phyloP scores from a whole-genome alignment of 129 eudicot species.

The Scalesia atractyloides region DNA sequence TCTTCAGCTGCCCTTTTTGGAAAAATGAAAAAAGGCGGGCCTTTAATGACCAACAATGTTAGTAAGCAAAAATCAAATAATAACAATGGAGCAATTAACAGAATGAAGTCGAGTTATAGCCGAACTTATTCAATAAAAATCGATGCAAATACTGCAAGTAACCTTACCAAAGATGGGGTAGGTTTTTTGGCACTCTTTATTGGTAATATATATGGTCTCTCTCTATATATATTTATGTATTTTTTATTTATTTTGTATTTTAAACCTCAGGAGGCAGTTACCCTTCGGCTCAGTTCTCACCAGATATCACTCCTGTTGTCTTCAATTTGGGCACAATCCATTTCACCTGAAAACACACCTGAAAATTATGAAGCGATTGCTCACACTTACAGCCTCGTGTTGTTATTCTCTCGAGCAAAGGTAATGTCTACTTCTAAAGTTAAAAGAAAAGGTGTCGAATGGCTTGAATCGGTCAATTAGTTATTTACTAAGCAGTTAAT shows the following conservation, averaged over 20 bases:
- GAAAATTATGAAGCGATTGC: conserved; percentile 93
- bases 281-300: conserved; percentile 77
- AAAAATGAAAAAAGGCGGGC: conserved; percentile 65
- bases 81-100: conserved; percentile 51
- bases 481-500: background rate
- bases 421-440: conserved; percentile 31
- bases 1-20: conserved; percentile 97
- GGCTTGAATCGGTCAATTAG: background rate
- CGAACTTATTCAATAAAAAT: conserved; percentile 55
- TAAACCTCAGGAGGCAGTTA: conserved; percentile 55
- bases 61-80: conserved; percentile 38
- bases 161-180: conserved; percentile 57
- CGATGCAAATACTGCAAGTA: conserved; percentile 40
- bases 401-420: conserved; percentile 87
- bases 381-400: conserved; percentile 81
- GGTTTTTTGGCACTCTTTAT: conserved; percentile 26
- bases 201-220: background rate
- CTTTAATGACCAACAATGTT: conserved; percentile 42
- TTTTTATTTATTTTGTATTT: background rate
- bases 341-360: conserved; percentile 63
- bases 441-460: background rate
- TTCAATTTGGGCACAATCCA: conserved; percentile 87
- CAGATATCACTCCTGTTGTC: conserved; percentile 81
- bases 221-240: background rate
- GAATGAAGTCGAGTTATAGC: conserved; percentile 75